Percentiles rank a stretch among this genome's conserved stretches.
Evolutionary conservation across 2,329 filamentous ascomycete genomes (phyloP).

Genomic region (Pleurostoma richardsiae): DNA sequence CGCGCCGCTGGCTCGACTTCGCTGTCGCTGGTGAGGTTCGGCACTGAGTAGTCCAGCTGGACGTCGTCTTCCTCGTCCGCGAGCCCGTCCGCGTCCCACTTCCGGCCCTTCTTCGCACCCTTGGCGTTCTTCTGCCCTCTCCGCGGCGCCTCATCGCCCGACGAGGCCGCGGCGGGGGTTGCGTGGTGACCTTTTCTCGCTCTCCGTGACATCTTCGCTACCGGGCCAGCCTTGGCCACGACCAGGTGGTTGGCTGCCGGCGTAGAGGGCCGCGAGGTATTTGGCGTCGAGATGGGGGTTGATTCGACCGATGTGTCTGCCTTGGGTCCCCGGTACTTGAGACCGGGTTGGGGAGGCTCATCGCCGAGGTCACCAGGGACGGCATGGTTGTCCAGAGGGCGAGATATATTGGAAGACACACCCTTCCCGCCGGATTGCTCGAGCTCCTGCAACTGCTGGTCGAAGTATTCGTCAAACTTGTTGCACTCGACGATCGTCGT

Average conservation of each 20-base stretch:
- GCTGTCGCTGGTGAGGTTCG: conserved; percentile 47
- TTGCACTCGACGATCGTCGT: conserved; percentile 73
- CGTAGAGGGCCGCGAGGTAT: conserved; percentile 74
- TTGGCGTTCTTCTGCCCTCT: conserved; percentile 56
- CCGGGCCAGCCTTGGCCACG: conserved; percentile 69
- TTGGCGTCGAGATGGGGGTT: conserved; percentile 65
- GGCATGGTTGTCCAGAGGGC: conserved; percentile 13
- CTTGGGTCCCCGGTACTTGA: conserved; percentile 20
- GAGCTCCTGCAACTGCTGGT: conserved; percentile 83
- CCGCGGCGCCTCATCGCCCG: conserved; percentile 71
- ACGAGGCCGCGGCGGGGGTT: conserved; percentile 63
- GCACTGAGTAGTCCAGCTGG: conserved; percentile 84
- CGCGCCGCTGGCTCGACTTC: conserved; percentile 44
- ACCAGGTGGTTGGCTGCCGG: conserved; percentile 64
- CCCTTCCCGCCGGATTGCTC: conserved; percentile 47
- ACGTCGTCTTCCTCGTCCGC: conserved; percentile 78
- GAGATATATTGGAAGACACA: too few species aligned
- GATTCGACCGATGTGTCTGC: conserved; percentile 55
- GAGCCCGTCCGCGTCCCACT: conserved; percentile 86
- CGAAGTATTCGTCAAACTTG: conserved; percentile 87
- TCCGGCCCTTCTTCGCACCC: conserved; percentile 74
- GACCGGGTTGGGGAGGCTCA: conserved; percentile 30
- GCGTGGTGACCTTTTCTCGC: conserved; percentile 67
- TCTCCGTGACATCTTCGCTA: conserved; percentile 72
- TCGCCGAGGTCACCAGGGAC: conserved; percentile 29